phyloP scores from a whole-genome alignment of 2,329 filamentous ascomycete species.

The Diplocarpon mali region DNA sequence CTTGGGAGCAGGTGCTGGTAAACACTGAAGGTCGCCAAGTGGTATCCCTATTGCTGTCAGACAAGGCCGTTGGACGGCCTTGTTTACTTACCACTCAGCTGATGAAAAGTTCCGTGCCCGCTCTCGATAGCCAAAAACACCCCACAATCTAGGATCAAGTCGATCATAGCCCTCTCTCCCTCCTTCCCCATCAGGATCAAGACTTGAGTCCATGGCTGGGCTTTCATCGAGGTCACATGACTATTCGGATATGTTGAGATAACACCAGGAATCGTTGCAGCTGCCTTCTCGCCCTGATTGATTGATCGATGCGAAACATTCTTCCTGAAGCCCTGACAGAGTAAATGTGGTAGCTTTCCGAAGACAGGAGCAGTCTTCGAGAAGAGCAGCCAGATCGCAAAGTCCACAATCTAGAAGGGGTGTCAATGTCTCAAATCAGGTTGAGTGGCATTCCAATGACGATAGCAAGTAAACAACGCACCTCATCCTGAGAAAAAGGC shows the following conservation, averaged over 20 bases:
- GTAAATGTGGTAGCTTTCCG: constrained; percentile 56
- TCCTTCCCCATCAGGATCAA: constrained; percentile 62
- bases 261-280: constrained; percentile 52
- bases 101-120: constrained; percentile 57
- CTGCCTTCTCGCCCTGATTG: constrained; percentile 21
- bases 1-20: constrained; percentile 7
- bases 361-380: constrained; percentile 37
- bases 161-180: constrained; percentile 67
- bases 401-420: constrained; percentile 55
- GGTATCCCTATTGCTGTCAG: not conserved
- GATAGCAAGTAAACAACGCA: constrained; percentile 29
- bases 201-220: constrained; percentile 62
- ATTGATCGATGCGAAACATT: constrained; percentile 19
- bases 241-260: constrained; percentile 55
- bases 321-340: constrained; percentile 73
- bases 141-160: constrained; percentile 65
- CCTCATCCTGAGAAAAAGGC: constrained; percentile 52
- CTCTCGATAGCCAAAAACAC: constrained; percentile 56
- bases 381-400: constrained; percentile 69
- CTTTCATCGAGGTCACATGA: constrained; percentile 58
- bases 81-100: constrained; percentile 57
- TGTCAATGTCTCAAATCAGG: constrained; percentile 8
- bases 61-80: not conserved
- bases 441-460: constrained; percentile 5
- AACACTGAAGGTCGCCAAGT: constrained; percentile 18